Evolutionary conservation across 306 rosid genomes (phyloP).

Genomic region (Vicia faba): DNA sequence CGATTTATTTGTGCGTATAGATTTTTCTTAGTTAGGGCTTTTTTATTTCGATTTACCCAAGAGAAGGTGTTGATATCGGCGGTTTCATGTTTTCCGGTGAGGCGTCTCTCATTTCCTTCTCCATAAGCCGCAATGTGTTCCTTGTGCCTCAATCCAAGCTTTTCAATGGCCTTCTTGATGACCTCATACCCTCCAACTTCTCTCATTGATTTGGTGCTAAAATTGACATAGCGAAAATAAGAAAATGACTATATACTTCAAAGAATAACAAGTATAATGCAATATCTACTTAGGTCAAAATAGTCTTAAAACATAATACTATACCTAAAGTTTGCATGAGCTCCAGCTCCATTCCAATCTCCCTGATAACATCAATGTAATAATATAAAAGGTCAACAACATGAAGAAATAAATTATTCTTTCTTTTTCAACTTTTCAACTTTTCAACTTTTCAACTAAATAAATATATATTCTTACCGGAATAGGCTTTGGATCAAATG

Average conservation of each 20-base stretch:
- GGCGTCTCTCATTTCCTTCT: conserved; percentile 72
- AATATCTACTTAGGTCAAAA: no score
- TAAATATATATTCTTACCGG: no score
- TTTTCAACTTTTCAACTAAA: neutral
- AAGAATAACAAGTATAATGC: neutral
- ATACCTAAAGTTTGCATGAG: conserved; percentile 63
- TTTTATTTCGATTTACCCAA: conserved; percentile 46
- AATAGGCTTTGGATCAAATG: conserved; percentile 68
- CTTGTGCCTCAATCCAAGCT: conserved; percentile 57
- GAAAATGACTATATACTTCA: neutral
- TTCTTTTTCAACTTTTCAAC: neutral
- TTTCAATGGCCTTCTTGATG: conserved; percentile 60
- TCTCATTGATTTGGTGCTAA: conserved; percentile 71
- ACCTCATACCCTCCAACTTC: conserved; percentile 59
- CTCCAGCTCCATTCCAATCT: conserved; percentile 75
- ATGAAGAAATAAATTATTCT: neutral
- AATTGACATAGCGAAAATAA: conserved; percentile 23
- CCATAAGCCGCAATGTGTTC: conserved; percentile 77
- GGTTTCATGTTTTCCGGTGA: conserved; percentile 68
- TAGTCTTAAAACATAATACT: no score
- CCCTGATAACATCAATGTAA: conserved; percentile 35
- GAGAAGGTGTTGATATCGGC: conserved; percentile 57
- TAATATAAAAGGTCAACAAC: conserved; percentile 6
- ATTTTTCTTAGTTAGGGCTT: no score
- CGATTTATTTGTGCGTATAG: no score